These are phyloP conservation scores for Arxiozyma slooffiae DNA, from an alignment of 1,139 yeast genomes.

Conservation along the genomic window DNA sequence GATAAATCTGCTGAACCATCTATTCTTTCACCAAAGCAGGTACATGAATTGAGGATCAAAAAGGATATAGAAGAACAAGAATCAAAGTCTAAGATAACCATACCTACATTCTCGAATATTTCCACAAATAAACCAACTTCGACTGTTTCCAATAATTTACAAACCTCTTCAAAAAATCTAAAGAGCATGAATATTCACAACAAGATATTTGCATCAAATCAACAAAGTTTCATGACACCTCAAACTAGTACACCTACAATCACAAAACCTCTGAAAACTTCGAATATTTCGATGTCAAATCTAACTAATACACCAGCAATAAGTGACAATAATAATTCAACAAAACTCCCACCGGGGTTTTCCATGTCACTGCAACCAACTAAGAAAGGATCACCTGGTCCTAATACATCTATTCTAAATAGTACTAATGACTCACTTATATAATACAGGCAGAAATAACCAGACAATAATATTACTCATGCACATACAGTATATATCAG, in stretches of 20 bases:
- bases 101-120: not conserved
- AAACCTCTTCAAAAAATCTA: not conserved
- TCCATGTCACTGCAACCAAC: conserved; percentile 31
- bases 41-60: not conserved
- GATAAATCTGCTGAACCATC: conserved; percentile 1
- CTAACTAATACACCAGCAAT: not conserved
- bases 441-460: not conserved
- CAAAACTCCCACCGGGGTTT: conserved; percentile 31
- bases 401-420: not conserved
- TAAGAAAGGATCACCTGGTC: conserved; percentile 9
- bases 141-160: not conserved
- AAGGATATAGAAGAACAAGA: not conserved
- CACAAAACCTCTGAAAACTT: not conserved
- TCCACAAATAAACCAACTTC: not conserved
- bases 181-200: not conserved
- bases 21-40: conserved; percentile 4
- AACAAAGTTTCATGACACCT: not conserved
- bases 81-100: not conserved
- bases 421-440: conserved; percentile 3
- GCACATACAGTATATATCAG: not conserved
- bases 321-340: not conserved
- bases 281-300: not conserved
- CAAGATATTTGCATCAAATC: not conserved
- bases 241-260: not conserved
- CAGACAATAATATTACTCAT: not conserved